Conservation (phyloP, 2,329 filamentous ascomycete genomes). For the Aspergillus sp. region DNA sequence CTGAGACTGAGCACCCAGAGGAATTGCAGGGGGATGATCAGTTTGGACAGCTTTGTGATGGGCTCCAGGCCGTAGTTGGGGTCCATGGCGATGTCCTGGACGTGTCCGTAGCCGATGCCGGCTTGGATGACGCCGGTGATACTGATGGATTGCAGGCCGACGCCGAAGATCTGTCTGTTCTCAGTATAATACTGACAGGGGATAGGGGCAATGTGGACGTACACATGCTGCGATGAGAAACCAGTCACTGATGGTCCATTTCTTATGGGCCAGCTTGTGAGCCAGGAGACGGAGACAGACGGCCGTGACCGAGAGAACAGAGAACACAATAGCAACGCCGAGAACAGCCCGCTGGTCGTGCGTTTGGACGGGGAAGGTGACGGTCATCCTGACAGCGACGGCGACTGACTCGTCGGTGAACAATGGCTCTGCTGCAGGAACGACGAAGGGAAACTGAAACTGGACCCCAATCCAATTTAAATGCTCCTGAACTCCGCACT, state of each 20-base stretch:
- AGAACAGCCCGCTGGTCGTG: slow-evolving; percentile 18
- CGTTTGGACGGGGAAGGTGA: slow-evolving; percentile 22
- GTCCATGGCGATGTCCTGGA: slow-evolving; percentile 9
- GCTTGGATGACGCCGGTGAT: slow-evolving; percentile 24
- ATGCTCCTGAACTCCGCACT: neutral
- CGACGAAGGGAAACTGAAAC: neutral
- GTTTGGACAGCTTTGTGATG: slow-evolving; percentile 21
- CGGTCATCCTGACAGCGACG: slow-evolving; percentile 3
- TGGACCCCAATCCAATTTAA: neutral
- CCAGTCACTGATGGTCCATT: slow-evolving; percentile 22
- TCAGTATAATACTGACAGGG: neutral
- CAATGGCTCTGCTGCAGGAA: neutral
- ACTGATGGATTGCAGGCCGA: slow-evolving; percentile 23
- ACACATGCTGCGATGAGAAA: slow-evolving; percentile 24
- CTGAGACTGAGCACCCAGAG: slow-evolving; percentile 26
- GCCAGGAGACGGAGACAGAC: slow-evolving; percentile 21
- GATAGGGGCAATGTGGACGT: neutral
- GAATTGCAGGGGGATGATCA: slow-evolving; percentile 25
- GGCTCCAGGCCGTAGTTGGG: slow-evolving; percentile 18
- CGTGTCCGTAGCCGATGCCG: slow-evolving; percentile 25
- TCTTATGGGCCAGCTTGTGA: slow-evolving; percentile 19
- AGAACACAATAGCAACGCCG: slow-evolving; percentile 19
- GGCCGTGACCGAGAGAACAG: slow-evolving; percentile 18
- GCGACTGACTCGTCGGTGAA: neutral
- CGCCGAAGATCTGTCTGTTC: slow-evolving; percentile 18